These are phyloP conservation scores for Thelonectria blattea DNA, from an alignment of 2,329 filamentous ascomycete genomes.

Conservation along the genomic window DNA sequence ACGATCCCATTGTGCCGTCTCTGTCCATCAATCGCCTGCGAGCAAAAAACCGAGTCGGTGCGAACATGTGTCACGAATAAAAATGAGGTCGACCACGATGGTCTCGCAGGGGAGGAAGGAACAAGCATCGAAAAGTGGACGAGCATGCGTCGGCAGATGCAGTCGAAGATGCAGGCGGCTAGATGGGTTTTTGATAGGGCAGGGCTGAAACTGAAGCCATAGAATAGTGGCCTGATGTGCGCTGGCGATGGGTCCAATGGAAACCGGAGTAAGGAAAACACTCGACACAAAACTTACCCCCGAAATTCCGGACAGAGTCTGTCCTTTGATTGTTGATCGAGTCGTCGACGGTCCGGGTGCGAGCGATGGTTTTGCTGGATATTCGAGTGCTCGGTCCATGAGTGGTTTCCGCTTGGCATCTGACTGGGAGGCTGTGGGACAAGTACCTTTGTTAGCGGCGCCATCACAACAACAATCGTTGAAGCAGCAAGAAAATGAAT, in stretches of 20 bases:
- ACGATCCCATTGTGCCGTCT: constrained; percentile 12
- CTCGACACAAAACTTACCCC: constrained; percentile 35
- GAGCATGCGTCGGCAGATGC: constrained; percentile 13
- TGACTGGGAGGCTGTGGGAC: constrained; percentile 55
- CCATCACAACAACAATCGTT: too few species aligned
- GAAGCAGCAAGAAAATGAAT: neutral
- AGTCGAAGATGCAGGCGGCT: constrained; percentile 19
- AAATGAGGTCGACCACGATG: neutral
- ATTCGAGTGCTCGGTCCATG: constrained; percentile 60
- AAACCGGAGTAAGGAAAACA: constrained; percentile 5
- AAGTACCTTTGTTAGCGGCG: neutral
- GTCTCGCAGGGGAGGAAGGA: neutral
- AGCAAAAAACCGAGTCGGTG: constrained; percentile 5
- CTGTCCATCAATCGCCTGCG: constrained; percentile 14
- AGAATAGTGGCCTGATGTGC: constrained; percentile 14
- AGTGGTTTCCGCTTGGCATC: constrained; percentile 67
- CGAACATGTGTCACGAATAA: neutral
- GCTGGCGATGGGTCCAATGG: constrained; percentile 14
- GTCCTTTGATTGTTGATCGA: constrained; percentile 53
- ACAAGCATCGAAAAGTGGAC: constrained; percentile 3
- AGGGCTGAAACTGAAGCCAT: constrained; percentile 19
- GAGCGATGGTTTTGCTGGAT: constrained; percentile 47
- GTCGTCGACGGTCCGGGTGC: constrained; percentile 48
- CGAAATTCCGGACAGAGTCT: constrained; percentile 45
- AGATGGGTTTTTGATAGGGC: constrained; percentile 6